Evolutionary conservation across 2,329 filamentous ascomycete species (phyloP), one percentile per base, ranked within the genome.

Genomic region (Alternaria novae-zelandiae): DNA sequence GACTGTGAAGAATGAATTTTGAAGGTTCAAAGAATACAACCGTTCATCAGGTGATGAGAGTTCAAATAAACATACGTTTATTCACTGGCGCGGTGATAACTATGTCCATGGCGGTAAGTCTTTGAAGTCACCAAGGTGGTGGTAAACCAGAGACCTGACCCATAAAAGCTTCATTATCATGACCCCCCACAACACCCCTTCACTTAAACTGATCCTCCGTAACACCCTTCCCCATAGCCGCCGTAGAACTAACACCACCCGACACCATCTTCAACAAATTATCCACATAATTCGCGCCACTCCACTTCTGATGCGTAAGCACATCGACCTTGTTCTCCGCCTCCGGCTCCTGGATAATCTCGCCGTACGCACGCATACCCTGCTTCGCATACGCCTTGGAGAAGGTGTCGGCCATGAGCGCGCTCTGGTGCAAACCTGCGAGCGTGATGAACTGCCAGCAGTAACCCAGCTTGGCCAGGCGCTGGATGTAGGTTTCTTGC

Each of bases 381-480:
- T 91, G 85, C 80, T 88, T 85, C 61, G 91, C 86, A 80, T 92
- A 99, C 53, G 93, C 92, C 78, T 89, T 88, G 64, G 93, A 90
- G 83, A 99, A 99, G 67, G 90, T 89, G 83, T 98, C 89, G 75
- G 90, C 91, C 83, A 97, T 96, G 57, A 99, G 88, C 41, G 95
- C 96, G 5, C 93, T 97, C 66, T 93, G 97, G 86, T 99, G 96
- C 78, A 99, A 87, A 71, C 96, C 96, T 6, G 95, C 96, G 50
- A 99, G 89, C n/a, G 96, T 99, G 85, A 99, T 99, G 86, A 99
- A 99, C 83, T 99, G 96, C 96, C 96, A 99, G 88, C 93, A 97
- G 88, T 99, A 99, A 67, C 96, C 96, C 53, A 99, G 88, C 67
- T 84, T 77, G 65, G 90, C 94, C 44, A 99, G 91, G 45, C 96